Evolutionary conservation across 164 flowering plant genomes (phyloP).

Genomic region (Chimonanthus praecox): DNA sequence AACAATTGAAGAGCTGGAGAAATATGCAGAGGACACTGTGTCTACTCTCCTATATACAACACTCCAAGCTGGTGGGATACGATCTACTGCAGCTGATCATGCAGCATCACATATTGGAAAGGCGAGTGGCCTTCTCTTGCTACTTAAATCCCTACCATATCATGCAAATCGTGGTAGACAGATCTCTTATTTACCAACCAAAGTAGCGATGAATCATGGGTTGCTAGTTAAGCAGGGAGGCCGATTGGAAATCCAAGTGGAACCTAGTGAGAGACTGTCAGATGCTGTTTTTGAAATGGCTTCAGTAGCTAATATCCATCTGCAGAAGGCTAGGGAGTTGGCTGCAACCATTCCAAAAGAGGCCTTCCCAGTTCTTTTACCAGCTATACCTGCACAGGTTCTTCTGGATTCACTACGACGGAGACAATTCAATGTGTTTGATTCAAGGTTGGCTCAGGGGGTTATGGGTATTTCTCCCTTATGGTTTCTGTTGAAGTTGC

Average conservation of each 20-base stretch:
- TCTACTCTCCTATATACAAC: constrained; percentile 81
- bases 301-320: constrained; percentile 76
- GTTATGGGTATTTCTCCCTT: constrained; percentile 74
- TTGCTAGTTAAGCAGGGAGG: constrained; percentile 48
- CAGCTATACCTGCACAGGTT: constrained; percentile 81
- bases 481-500: constrained; percentile 79
- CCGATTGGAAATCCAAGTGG: constrained; percentile 37
- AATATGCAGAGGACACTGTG: constrained; percentile 81
- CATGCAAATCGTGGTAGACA: constrained; percentile 65
- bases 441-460: constrained; percentile 69
- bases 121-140: constrained; percentile 87
- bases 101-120: constrained; percentile 97
- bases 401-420: constrained; percentile 55
- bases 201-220: constrained; percentile 81
- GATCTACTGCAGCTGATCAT: constrained; percentile 89
- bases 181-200: constrained; percentile 58
- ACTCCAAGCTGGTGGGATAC: constrained; percentile 86
- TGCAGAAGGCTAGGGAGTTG: constrained; percentile 78
- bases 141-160: constrained; percentile 78
- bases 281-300: constrained; percentile 90
- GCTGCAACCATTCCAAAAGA: constrained; percentile 69
- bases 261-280: constrained; percentile 57
- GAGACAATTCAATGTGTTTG: constrained; percentile 83
- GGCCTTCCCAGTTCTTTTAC: constrained; percentile 74
- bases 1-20: constrained; percentile 65